Evolutionary conservation across 164 flowering plant species (phyloP).

Genomic region (Buxus sempervirens): DNA sequence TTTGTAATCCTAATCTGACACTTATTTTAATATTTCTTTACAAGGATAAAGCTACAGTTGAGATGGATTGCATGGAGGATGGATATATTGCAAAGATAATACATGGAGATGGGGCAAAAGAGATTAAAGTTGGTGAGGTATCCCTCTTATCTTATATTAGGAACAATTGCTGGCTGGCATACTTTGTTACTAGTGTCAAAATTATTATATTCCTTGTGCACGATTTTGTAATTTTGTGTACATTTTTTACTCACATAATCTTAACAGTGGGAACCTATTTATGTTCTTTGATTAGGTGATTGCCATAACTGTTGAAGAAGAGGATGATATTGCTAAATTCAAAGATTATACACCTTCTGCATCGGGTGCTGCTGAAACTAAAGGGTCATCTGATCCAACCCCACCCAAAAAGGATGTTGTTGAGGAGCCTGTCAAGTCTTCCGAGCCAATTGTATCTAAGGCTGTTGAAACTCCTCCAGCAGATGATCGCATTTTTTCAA

Average conservation of each 20-base stretch:
- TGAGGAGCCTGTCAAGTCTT: conserved; percentile 40
- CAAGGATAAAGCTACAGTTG: conserved; percentile 97
- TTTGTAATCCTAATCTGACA: neutral
- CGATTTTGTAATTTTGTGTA: neutral
- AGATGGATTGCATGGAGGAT: conserved; percentile 99
- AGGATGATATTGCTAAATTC: conserved; percentile 72
- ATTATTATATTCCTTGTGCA: neutral
- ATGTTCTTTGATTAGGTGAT: conserved; percentile 49
- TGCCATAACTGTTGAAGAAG: conserved; percentile 95
- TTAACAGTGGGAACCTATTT: neutral
- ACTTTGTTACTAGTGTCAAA: neutral
- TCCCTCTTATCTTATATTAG: conserved; percentile 3
- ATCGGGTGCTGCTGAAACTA: conserved; percentile 37
- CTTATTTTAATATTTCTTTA: neutral
- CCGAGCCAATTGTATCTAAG: conserved; percentile 45
- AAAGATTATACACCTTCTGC: conserved; percentile 64
- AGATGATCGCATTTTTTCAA: conserved; percentile 73
- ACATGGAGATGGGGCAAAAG: conserved; percentile 81
- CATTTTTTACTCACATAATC: neutral
- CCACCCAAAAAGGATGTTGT: conserved; percentile 57
- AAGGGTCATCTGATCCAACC: conserved; percentile 42
- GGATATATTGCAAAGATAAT: conserved; percentile 94
- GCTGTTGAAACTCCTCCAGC: conserved; percentile 38
- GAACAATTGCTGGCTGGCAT: neutral
- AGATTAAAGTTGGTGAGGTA: conserved; percentile 98